Evolutionary conservation across 2,329 filamentous ascomycete species (phyloP).

Genomic region (Anthostomella pinea): DNA sequence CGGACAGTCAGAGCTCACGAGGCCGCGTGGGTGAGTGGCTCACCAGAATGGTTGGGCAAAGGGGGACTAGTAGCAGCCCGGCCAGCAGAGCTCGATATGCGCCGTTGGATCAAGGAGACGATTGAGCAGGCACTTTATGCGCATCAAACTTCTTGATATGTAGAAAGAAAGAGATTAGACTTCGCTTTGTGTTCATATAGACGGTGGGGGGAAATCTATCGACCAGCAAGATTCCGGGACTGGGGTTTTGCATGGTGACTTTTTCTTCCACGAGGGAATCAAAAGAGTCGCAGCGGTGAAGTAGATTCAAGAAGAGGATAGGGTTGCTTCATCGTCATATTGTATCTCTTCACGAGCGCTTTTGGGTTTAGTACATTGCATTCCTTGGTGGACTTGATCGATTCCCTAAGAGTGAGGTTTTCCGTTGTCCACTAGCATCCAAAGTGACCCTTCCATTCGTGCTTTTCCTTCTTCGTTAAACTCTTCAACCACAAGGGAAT

Average conservation of each 20-base stretch:
- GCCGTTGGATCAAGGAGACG: conserved; percentile 40
- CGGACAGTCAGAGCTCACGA: conserved; percentile 31
- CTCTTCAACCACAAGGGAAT: no score
- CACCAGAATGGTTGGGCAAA: conserved; percentile 38
- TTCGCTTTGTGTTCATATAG: conserved; percentile 28
- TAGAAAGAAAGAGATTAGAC: conserved; percentile 11
- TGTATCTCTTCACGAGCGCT: conserved; percentile 3
- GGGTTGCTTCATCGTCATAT: conserved; percentile 4
- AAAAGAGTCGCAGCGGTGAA: no score
- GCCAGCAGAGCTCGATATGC: conserved; percentile 37
- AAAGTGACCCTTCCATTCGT: not conserved
- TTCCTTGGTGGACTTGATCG: no score
- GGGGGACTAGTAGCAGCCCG: conserved; percentile 32
- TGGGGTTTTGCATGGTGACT: conserved; percentile 16
- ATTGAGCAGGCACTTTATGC: conserved; percentile 27
- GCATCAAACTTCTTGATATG: conserved; percentile 15
- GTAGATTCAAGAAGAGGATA: conserved; percentile 6
- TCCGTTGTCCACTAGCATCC: no score
- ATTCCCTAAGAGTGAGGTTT: no score
- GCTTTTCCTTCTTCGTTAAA: conserved; percentile 4
- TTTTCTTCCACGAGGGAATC: conserved; percentile 5
- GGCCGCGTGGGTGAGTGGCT: conserved; percentile 50
- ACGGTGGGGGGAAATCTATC: conserved; percentile 17
- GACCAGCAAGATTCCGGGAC: conserved; percentile 15
- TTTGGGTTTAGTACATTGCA: conserved; percentile 1